These are phyloP conservation scores for Scenedesmus sp. DNA, from an alignment of 163 green algal species.

Conservation along the genomic window DNA sequence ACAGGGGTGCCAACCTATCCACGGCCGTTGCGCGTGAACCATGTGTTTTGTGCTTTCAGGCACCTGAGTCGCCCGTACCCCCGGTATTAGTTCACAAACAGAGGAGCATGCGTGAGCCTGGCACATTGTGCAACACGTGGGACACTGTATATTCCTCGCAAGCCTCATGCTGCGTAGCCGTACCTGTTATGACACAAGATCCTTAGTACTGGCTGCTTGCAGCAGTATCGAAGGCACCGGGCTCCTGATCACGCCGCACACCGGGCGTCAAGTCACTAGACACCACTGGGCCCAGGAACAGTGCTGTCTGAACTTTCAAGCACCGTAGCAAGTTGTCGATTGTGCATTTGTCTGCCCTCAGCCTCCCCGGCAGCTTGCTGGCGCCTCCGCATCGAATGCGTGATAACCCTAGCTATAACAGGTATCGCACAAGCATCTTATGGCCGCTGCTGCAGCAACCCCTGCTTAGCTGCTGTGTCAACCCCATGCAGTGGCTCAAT, in stretches of 20 bases:
- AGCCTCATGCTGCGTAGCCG: neutral
- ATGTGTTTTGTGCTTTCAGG: too few species aligned
- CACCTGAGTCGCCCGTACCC: too few species aligned
- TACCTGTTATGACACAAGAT: neutral
- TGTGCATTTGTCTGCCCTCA: neutral
- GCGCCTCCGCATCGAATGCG: neutral
- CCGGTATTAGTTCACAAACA: neutral
- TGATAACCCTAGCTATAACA: constrained; percentile 8
- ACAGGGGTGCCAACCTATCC: too few species aligned
- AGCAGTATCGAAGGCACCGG: neutral
- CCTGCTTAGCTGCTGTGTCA: too few species aligned
- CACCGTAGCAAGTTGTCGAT: neutral
- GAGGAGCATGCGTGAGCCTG: neutral
- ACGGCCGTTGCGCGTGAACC: too few species aligned
- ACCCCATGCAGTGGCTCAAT: too few species aligned
- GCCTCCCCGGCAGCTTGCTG: neutral
- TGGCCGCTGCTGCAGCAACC: constrained; percentile 21
- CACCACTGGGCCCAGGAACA: neutral
- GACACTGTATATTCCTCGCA: constrained; percentile 2
- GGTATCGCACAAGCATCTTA: constrained; percentile 36
- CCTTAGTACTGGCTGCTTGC: neutral
- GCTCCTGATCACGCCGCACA: neutral
- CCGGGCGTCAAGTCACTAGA: neutral
- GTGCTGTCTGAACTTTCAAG: neutral
- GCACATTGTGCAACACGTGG: neutral